phyloP scores from a whole-genome alignment of 1,139 yeast species.

The Meyerozyma elateridarum region DNA sequence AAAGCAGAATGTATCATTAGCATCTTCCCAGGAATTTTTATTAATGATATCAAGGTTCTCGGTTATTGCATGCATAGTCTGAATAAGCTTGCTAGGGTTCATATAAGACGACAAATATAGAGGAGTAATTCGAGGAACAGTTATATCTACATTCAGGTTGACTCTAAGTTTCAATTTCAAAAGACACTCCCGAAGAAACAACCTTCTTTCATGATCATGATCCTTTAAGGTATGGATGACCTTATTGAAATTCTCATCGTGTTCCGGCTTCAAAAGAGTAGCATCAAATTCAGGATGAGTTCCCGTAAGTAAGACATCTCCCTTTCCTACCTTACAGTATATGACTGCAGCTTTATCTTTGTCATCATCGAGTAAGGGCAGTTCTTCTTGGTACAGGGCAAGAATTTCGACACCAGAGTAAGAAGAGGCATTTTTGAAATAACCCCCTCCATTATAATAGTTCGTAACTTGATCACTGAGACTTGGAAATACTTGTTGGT shows the following conservation, averaged over 20 bases:
- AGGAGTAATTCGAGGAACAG: conserved; percentile 71
- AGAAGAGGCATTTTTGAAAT: conserved; percentile 69
- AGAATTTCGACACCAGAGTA: conserved; percentile 60
- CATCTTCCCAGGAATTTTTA: conserved; percentile 43
- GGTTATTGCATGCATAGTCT: conserved; percentile 27
- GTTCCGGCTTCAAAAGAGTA: conserved; percentile 33
- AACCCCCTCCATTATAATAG: conserved; percentile 87
- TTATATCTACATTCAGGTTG: conserved; percentile 41
- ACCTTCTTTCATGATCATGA: conserved; percentile 44
- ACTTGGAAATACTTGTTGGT: conserved; percentile 22
- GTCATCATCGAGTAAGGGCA: conserved; percentile 34
- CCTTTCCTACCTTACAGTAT: conserved; percentile 64
- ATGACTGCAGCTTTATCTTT: conserved; percentile 66
- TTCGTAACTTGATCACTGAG: conserved; percentile 21
- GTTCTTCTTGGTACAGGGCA: conserved; percentile 54
- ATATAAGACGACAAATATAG: conserved; percentile 38
- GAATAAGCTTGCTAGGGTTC: conserved; percentile 18
- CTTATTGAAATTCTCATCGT: conserved; percentile 24
- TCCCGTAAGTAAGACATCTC: conserved; percentile 75
- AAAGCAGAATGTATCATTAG: conserved; percentile 50
- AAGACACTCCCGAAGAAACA: conserved; percentile 54
- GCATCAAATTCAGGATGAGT: conserved; percentile 87
- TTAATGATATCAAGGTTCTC: conserved; percentile 40
- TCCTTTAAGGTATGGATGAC: conserved; percentile 35
- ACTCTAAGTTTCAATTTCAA: conserved; percentile 63